A percentile compares a stretch with the other conserved stretches of the same genome.
Conservation (phyloP, 208 protist species). For the Novymonas esmeraldas region DNA sequence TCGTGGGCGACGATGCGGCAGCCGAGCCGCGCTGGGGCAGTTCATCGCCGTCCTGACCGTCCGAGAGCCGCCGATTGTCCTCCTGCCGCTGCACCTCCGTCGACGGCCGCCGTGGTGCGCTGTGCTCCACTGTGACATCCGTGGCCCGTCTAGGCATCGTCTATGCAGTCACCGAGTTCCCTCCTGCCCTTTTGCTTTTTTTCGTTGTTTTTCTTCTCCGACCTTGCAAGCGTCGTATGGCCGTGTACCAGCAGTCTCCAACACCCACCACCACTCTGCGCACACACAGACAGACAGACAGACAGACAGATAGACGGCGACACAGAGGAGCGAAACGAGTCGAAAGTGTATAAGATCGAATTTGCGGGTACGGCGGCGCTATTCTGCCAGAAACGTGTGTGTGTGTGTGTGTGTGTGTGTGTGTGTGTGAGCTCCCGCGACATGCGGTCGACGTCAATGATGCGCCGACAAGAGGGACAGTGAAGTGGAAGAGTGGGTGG, state of each 20-base stretch:
- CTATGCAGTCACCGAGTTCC: not conserved
- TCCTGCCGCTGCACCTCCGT: conserved; percentile 2
- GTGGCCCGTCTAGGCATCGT: conserved; percentile 6
- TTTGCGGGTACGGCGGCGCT: too few relatives aligned
- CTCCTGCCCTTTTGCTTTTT: not conserved
- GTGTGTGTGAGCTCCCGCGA: too few relatives aligned
- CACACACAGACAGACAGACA: not conserved
- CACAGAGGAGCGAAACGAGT: too few relatives aligned
- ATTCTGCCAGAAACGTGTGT: too few relatives aligned
- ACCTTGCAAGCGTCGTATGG: not conserved
- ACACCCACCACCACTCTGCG: too few relatives aligned
- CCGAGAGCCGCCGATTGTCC: conserved; percentile 8
- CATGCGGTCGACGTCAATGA: too few relatives aligned
- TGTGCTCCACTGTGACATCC: conserved; percentile 1
- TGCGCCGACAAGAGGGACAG: too few relatives aligned
- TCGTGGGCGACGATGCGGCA: not conserved
- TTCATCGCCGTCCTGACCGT: not conserved
- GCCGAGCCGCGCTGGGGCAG: not conserved
- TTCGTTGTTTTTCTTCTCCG: not conserved
- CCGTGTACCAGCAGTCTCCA: too few relatives aligned
- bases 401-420: too few relatives aligned
- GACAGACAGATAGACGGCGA: not conserved
- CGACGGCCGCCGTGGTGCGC: not conserved
- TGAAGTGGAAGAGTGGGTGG: too few relatives aligned
- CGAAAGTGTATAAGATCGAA: too few relatives aligned